Evolutionary conservation across 495 filamentous ascomycete species (phyloP).

Genomic region (Trichoderma asperelloides): DNA sequence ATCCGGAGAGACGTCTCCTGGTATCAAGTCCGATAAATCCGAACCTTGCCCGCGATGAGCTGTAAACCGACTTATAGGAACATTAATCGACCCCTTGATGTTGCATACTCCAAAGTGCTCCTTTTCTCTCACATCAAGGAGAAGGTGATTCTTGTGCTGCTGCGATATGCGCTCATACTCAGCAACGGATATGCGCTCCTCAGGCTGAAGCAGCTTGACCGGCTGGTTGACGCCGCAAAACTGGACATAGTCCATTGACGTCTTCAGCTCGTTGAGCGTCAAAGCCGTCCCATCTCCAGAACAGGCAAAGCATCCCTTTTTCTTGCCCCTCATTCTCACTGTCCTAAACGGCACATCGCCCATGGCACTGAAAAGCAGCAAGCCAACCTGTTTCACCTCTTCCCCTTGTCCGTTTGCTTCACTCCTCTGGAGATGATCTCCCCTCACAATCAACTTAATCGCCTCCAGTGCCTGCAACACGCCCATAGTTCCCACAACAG

Average conservation of each 20-base stretch:
- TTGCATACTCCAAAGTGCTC: conserved; percentile 78
- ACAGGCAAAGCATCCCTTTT: conserved; percentile 66
- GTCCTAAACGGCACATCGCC: conserved; percentile 59
- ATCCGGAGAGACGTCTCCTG: conserved; percentile 23
- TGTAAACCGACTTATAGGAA: conserved; percentile 45
- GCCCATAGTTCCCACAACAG: conserved; percentile 92
- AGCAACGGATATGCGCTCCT: conserved; percentile 53
- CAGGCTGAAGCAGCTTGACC: conserved; percentile 42
- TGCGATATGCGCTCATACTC: conserved; percentile 38
- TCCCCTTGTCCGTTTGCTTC: background rate
- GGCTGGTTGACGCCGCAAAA: conserved; percentile 58
- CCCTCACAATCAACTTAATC: conserved; percentile 63
- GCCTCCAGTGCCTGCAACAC: conserved; percentile 84
- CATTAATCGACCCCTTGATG: conserved; percentile 63
- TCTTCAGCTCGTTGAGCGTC: conserved; percentile 49
- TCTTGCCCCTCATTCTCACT: conserved; percentile 58
- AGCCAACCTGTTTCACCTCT: conserved; percentile 16
- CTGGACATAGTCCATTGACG: conserved; percentile 61
- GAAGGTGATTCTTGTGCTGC: conserved; percentile 32
- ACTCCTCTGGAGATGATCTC: conserved; percentile 13
- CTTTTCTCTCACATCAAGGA: conserved; percentile 77
- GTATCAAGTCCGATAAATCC: conserved; percentile 36
- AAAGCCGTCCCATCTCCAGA: conserved; percentile 48
- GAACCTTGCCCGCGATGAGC: background rate
- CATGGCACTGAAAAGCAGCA: conserved; percentile 58